Base-by-base conservation (phyloP, 495 filamentous ascomycete species). In the Penicillium maclennaniae region DNA sequence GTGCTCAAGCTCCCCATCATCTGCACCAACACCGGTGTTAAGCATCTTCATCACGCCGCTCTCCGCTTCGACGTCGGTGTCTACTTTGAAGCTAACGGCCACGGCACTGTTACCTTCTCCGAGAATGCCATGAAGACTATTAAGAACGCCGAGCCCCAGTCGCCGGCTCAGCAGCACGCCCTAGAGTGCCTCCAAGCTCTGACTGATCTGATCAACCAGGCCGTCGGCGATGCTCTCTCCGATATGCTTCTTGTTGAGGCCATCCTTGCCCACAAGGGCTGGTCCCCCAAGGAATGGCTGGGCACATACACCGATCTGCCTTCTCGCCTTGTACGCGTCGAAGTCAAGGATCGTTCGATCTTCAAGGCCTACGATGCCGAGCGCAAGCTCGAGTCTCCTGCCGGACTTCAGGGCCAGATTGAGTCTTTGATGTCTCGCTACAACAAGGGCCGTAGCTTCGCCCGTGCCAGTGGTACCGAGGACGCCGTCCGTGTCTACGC, bases 1-100 rank as follows among this genome's bases (percentile, higher is more conserved):
- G 86, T 87, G 51, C 82, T 98, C 23, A 89, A 90, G 60, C 84
- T 98, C 21, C 90, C 90, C 17, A 89, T 93, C 19, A 83, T 92
- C 49, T 97, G 89, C 80, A 97, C 93, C 12, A 83, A 89, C 40
- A 98, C 93, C 2, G 93, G 93, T 62, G 95, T 98, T 41, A 98
- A 98, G 77, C 86, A 95, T 67, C 86, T 98, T 38, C 93, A 98
- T 72, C 95, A 97, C 65, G 93, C 89, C 15, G 93, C 93, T 26
- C 81, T 87, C 48, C 86, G 86, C 20, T 95, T 90, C 60, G 95
- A 97, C 63, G 85, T 96, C 45, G 93, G 93, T 39, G 90, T 97
- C 47, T 98, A 98, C 72, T 98, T 98, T 62, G 93, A 98, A 72
- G 93, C 93, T 45, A 98, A 98, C 63, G 93, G 93, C 44, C 93